Evolutionary conservation across 2,329 filamentous ascomycete species (phyloP).

Genomic region (Whalleya microplaca): DNA sequence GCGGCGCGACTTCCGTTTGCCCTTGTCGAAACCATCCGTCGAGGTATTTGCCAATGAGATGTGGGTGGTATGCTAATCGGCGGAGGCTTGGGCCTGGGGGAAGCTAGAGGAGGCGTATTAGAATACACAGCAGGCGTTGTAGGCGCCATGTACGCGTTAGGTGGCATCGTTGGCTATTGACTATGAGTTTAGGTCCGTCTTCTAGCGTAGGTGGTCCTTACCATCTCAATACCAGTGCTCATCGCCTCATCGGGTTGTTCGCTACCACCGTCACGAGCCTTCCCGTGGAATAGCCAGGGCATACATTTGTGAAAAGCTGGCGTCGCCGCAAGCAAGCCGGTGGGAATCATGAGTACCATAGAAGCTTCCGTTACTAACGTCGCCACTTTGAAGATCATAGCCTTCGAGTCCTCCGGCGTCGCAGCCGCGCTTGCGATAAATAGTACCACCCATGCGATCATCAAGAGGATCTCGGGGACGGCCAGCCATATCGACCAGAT

Average conservation of each 20-base stretch:
- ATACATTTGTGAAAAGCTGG: constrained; percentile 19
- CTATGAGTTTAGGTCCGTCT: neutral
- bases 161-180: constrained; percentile 1
- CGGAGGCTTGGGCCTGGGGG: neutral
- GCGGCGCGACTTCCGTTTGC: neutral
- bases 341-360: constrained; percentile 21
- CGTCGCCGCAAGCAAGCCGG: constrained; percentile 12
- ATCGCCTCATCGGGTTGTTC: neutral
- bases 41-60: neutral
- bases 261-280: neutral
- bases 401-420: constrained; percentile 15
- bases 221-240: constrained; percentile 6
- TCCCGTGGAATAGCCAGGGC: constrained; percentile 9
- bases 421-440: constrained; percentile 2
- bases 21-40: neutral
- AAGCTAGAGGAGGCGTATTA: neutral
- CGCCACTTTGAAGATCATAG: constrained; percentile 5
- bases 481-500: constrained; percentile 14
- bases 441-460: constrained; percentile 13
- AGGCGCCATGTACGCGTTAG: neutral
- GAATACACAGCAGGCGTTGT: neutral
- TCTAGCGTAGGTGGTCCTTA: neutral
- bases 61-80: neutral
- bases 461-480: constrained; percentile 14
- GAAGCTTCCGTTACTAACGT: constrained; percentile 20